Evolutionary conservation across 139 green algal species (phyloP), one percentile per base, ranked within the genome.

Genomic region (Penium margaritaceum): DNA sequence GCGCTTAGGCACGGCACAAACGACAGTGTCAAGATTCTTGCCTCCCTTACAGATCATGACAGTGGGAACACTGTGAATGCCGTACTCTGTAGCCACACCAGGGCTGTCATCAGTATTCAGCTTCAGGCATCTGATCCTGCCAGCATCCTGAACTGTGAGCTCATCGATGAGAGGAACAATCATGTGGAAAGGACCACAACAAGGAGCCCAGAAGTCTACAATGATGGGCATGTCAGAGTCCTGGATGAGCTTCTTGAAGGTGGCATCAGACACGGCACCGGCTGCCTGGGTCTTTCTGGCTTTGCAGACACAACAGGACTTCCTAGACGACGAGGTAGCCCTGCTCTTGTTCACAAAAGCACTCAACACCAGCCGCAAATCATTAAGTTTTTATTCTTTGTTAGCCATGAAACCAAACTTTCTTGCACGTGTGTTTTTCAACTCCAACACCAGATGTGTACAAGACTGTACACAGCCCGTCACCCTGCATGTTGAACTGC

Each of bases 81-180:
- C 92, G 73, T 95, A 96, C 79, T 97, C 90, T 12, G 90, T 95
- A 21, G 94, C 94, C 12, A 95, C 83, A 61, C 79, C 77, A n/a
- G 93, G 93, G 78, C 81, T 90, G 85, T 98, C 91, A 55, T 99
- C 94, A 29, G 94, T 99, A 90, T 99, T 97, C 12, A 98, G 82
- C 82, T 96, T 96, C 24, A 90, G 63, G n/a, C 69, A 75, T 19
- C 70, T 67, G 46, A 87, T 30, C 79, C 81, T 85, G 12, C 63
- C 79, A 3, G 43, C 64, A 39, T 87, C 81, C 32, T 88, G 69
- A 15, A 51, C 30, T 30, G 81, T 61, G 14, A 88, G 70, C 66
- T 88, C 70, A 33, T 90, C 85, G 55, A 85, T 84, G 7, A 87
- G 53, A 3, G 85, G 85, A 5, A 84, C 82, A 33, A 90, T 86